These are phyloP conservation scores for Rhizopus microsporus DNA, from an alignment of 371 early-diverging fungal genomes.

Conservation along the genomic window DNA sequence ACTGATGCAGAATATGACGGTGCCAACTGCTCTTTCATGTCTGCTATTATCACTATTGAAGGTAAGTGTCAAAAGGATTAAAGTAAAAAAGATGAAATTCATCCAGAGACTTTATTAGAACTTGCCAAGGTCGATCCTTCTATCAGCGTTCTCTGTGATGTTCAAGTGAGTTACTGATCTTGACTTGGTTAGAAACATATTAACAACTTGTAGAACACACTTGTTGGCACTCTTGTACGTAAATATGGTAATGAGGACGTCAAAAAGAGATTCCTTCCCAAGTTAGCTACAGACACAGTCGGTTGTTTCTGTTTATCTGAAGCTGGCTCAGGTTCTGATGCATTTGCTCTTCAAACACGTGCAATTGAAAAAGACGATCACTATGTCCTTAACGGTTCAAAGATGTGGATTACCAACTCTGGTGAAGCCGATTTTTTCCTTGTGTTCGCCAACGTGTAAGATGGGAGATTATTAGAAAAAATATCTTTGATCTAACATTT, in stretches of 20 bases:
- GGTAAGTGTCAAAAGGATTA: constrained; percentile 32
- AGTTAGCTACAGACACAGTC: constrained; percentile 79
- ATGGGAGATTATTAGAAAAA: not conserved
- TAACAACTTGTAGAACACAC: constrained; percentile 68
- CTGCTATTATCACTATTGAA: constrained; percentile 92
- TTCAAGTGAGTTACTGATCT: constrained; percentile 64
- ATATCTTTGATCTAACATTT: constrained; percentile 27
- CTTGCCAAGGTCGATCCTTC: constrained; percentile 97
- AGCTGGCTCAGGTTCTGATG: constrained; percentile 92
- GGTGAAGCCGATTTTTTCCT: constrained; percentile 94
- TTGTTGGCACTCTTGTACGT: constrained; percentile 94
- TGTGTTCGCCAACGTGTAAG: constrained; percentile 93
- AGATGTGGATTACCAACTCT: constrained; percentile 94
- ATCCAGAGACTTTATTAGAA: constrained; percentile 46
- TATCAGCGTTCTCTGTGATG: constrained; percentile 91
- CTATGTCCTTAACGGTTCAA: constrained; percentile 89
- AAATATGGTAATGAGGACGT: constrained; percentile 77
- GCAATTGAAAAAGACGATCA: constrained; percentile 91
- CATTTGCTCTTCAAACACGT: constrained; percentile 93
- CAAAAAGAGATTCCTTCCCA: constrained; percentile 84
- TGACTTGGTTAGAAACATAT: not conserved
- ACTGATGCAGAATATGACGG: constrained; percentile 83
- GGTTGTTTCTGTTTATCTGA: constrained; percentile 97
- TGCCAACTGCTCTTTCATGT: constrained; percentile 86
- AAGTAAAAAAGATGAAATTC: not conserved